Evolutionary conservation across 176 grass and related monocot genomes (phyloP).

Genomic region (Carex cristatella): DNA sequence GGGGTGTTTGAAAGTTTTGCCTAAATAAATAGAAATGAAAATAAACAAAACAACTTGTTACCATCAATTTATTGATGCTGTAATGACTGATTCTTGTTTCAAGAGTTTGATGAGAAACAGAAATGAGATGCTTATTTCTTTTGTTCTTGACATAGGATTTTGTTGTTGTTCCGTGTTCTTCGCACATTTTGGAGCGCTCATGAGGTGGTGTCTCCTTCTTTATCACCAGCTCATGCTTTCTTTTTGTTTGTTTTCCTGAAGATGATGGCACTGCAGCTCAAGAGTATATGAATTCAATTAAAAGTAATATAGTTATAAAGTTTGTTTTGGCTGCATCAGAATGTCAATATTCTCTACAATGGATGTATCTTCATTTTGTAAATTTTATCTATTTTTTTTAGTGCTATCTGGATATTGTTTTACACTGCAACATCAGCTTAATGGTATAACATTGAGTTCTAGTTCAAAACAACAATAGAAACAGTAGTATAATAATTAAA

Average conservation of each 20-base stretch:
- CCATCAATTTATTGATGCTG: slow-evolving; percentile 14
- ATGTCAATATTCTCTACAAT: too few species aligned
- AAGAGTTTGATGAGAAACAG: neutral
- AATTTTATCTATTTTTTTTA: too few species aligned
- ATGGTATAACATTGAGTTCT: neutral
- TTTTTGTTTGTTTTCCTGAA: slow-evolving; percentile 10
- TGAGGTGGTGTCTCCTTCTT: neutral
- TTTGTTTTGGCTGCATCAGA: too few species aligned
- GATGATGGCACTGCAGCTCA: neutral
- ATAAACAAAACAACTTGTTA: neutral
- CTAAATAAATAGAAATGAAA: neutral
- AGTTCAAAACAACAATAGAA: neutral
- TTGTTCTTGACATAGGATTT: neutral
- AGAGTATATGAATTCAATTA: neutral
- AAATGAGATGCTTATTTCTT: neutral
- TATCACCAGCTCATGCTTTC: neutral
- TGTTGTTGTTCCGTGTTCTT: neutral
- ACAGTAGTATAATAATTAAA: neutral
- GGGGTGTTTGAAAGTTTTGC: too few species aligned
- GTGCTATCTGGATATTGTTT: neutral
- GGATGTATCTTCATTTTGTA: too few species aligned
- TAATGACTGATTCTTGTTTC: neutral
- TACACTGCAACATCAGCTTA: neutral
- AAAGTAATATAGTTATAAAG: neutral
- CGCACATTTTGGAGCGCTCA: neutral